Evolutionary conservation across 2,329 filamentous ascomycete genomes (phyloP), one percentile per base, ranked within the genome.

Genomic region (Ophiobolus disseminans): DNA sequence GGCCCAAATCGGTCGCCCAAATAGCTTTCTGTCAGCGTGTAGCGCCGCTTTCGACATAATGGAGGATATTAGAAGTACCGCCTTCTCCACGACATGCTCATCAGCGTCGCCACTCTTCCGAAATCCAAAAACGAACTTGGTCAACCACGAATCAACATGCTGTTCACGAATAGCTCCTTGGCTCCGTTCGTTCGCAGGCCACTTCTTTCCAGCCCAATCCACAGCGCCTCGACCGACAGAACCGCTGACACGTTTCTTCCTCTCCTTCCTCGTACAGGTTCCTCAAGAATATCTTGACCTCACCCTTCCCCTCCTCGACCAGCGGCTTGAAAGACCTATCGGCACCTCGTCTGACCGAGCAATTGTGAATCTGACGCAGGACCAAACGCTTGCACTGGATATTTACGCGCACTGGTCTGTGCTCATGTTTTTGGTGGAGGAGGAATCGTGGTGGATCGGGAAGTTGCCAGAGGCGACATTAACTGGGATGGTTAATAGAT

Each of bases 341-440:
- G 17, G 11, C n/a, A n/a, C 25, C 6, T 30, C 17, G 16, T 26
- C 26, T 7, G 22, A 6, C n/a, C n/a, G 16, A 10, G 16, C 17
- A 7, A 10, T 22, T 16, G 21, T 30, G 14, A 37, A 50, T 7
- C 40, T 60, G 20, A 55, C 50, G 20, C 40, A 41, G n/a, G 30
- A 28, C 10, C 53, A 60, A 37, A 57, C 46, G 5, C 57, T 62
- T 40, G 57, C 57, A 19, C 46, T 62, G 19, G 57, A 62, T 23
- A 55, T 60, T 14, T 62, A 60, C 25, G 54, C 57, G 28, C 55
- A 62, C 26, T 62, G 57, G 58, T 54, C 48, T 13, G 52, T 62
- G 22, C 45, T 62, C 13, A 58, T 60, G 58, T 58, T 62, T 47
- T 40, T 61, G 45, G 56, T 54, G n/a, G 59, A 61, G 35, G 48